These are phyloP conservation scores for Erythrophleum fordii DNA, from an alignment of 306 rosid genomes.

Conservation along the genomic window DNA sequence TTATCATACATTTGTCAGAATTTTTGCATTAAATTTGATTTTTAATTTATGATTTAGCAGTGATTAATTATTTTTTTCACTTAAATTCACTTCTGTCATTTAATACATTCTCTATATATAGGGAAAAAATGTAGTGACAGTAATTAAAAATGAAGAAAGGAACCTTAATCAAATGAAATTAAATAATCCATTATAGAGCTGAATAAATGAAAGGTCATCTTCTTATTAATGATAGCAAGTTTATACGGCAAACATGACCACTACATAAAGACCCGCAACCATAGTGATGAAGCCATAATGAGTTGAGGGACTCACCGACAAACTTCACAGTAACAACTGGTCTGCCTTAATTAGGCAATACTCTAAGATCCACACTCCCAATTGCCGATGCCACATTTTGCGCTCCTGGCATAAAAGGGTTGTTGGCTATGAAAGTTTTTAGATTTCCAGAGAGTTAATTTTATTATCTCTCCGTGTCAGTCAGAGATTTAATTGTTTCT, in stretches of 20 bases:
- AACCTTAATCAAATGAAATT: not conserved
- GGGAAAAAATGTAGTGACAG: not conserved
- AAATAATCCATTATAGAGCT: not conserved
- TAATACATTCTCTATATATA: too few species aligned
- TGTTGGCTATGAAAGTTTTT: constrained; percentile 37
- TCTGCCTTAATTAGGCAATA: constrained; percentile 27
- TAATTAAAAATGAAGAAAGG: not conserved
- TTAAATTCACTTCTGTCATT: too few species aligned
- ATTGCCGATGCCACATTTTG: constrained; percentile 30
- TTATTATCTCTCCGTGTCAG: constrained; percentile 22
- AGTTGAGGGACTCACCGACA: constrained; percentile 59
- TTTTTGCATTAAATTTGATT: too few species aligned
- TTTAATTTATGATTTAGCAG: too few species aligned
- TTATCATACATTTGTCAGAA: too few species aligned
- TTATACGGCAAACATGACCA: not conserved
- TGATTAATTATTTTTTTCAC: too few species aligned
- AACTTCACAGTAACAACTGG: constrained; percentile 39
- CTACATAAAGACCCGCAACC: constrained; percentile 39
- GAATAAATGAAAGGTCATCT: not conserved
- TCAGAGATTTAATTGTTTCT: not conserved
- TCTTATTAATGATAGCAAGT: not conserved
- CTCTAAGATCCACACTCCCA: constrained; percentile 9
- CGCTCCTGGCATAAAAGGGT: constrained; percentile 47
- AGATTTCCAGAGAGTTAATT: not conserved
- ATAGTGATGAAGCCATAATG: constrained; percentile 38